Conservation (phyloP, 805 yeast genomes). For the Ogataea ganodermae region DNA sequence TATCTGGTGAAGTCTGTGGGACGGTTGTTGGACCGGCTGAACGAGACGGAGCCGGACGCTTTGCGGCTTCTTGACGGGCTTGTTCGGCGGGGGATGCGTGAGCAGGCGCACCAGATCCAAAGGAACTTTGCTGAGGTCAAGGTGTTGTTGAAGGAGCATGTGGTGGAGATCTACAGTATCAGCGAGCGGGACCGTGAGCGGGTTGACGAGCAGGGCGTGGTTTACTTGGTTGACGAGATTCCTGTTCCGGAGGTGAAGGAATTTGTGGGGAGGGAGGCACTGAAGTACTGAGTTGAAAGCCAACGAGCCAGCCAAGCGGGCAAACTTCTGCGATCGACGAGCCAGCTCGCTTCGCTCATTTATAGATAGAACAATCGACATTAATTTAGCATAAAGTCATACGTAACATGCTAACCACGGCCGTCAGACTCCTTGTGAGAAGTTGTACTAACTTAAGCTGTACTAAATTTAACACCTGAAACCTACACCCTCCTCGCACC, state of each 20-base stretch:
- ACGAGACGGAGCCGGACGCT: constrained; percentile 75
- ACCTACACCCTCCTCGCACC: too few species aligned
- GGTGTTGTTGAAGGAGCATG: constrained; percentile 55
- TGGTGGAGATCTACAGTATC: constrained; percentile 75
- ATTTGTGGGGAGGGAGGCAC: constrained; percentile 57
- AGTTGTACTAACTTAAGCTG: too few species aligned
- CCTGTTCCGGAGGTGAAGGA: constrained; percentile 67
- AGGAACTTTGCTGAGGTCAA: constrained; percentile 60
- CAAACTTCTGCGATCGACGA: background rate
- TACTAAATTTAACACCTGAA: too few species aligned
- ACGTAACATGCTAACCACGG: too few species aligned
- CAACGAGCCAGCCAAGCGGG: background rate
- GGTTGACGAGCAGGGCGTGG: constrained; percentile 83
- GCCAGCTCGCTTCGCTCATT: too few species aligned
- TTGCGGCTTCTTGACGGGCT: constrained; percentile 71
- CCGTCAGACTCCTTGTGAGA: too few species aligned
- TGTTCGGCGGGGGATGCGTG: constrained; percentile 67
- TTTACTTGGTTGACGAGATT: constrained; percentile 74
- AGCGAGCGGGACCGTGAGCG: constrained; percentile 88
- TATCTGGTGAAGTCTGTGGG: constrained; percentile 87
- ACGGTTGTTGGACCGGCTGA: constrained; percentile 79
- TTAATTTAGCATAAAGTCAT: too few species aligned
- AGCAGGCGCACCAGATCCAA: constrained; percentile 83
- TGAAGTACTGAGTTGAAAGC: constrained; percentile 50
- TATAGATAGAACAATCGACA: too few species aligned